These are phyloP conservation scores for Calvatia gigantea DNA, from an alignment of 768 basidiomycete genomes.

Conservation along the genomic window DNA sequence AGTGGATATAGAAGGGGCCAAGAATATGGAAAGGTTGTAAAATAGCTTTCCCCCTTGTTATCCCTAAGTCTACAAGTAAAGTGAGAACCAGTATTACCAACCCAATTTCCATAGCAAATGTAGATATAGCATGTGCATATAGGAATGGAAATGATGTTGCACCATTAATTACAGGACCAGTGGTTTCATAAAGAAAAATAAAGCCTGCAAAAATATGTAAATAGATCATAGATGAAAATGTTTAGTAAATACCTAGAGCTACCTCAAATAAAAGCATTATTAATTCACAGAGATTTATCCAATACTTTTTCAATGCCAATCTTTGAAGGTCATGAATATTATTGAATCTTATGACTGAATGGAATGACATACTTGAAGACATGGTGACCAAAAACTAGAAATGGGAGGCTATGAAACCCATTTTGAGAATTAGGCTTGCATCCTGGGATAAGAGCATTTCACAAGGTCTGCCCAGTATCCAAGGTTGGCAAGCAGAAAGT, in stretches of 20 bases:
- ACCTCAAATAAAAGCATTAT: not conserved
- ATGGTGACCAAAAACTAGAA: not conserved
- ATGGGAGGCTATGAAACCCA: not conserved
- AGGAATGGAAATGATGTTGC: not conserved
- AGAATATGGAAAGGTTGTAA: not conserved
- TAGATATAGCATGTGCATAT: not conserved
- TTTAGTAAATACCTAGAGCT: not conserved
- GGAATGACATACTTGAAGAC: not conserved
- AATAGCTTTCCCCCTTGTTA: not conserved
- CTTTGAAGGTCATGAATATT: not conserved
- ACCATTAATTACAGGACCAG: rapidly evolving
- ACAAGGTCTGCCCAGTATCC: too few species aligned
- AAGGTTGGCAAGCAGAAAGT: too few species aligned
- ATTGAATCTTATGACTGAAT: not conserved
- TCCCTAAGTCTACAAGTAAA: not conserved
- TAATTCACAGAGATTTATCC: not conserved
- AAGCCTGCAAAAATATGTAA: not conserved
- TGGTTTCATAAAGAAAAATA: not conserved
- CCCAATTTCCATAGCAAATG: not conserved
- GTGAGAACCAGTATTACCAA: not conserved
- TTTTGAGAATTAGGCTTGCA: too few species aligned
- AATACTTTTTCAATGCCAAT: not conserved
- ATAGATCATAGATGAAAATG: not conserved
- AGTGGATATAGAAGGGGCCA: not conserved
- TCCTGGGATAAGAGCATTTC: too few species aligned